Evolutionary conservation across 179 eudicot genomes (phyloP).

Genomic region (Drosera spatulata): DNA sequence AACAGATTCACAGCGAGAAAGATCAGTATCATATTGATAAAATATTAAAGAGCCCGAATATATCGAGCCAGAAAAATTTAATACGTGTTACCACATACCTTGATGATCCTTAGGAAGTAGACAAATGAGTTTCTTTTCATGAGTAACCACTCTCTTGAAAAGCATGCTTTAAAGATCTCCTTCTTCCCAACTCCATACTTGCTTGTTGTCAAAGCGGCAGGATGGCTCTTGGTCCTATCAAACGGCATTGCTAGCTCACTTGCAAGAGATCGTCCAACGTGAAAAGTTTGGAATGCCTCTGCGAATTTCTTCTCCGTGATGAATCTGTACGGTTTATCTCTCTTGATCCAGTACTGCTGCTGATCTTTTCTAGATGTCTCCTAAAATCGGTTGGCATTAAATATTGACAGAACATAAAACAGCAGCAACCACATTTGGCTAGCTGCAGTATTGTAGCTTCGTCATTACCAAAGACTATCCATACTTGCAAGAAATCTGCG

Average conservation of each 20-base stretch:
- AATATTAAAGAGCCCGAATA: neutral
- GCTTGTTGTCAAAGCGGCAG: slow-evolving; percentile 8
- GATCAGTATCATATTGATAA: too few relatives aligned
- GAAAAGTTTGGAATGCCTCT: slow-evolving; percentile 8
- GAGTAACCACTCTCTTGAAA: slow-evolving; percentile 8
- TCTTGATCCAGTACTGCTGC: slow-evolving; percentile 6
- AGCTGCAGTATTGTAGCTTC: too few relatives aligned
- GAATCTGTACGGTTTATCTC: slow-evolving; percentile 3
- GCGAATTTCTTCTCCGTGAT: slow-evolving; percentile 7
- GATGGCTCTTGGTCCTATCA: slow-evolving; percentile 11
- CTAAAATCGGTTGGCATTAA: neutral
- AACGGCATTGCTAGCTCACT: slow-evolving; percentile 2
- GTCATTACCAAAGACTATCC: too few relatives aligned
- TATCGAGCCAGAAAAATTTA: neutral
- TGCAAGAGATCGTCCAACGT: slow-evolving; percentile 2
- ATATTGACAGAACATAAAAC: too few relatives aligned
- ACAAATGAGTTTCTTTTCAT: slow-evolving; percentile 12
- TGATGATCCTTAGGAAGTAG: slow-evolving; percentile 11
- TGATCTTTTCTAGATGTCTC: slow-evolving; percentile 13
- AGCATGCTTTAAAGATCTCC: slow-evolving; percentile 6
- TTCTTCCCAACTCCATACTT: slow-evolving; percentile 7
- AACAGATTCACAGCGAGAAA: neutral
- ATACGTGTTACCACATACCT: slow-evolving; percentile 21
- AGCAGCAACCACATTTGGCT: too few relatives aligned
- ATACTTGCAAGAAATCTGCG: slow-evolving; percentile 27